phyloP scores from a whole-genome alignment of 352 stramenopile species.

The Blastocystis sp. region DNA sequence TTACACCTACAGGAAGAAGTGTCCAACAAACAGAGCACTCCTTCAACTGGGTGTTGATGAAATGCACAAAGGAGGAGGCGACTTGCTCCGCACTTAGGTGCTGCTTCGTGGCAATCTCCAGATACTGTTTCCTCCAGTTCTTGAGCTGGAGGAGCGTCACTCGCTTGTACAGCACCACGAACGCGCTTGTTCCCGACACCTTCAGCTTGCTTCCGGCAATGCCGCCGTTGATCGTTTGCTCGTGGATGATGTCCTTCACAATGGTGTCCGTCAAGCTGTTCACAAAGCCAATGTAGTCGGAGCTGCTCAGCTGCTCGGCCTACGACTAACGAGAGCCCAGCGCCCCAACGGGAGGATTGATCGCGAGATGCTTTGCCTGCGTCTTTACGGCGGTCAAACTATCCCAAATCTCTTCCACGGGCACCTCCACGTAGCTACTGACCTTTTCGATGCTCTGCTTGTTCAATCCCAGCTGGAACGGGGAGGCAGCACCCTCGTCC shows the following conservation, averaged over 20 bases:
- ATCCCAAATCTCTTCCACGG: conserved; percentile 39
- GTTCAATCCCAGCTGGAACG: conserved; percentile 31
- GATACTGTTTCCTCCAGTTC: conserved; percentile 62
- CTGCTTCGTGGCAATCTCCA: conserved; percentile 41
- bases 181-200: conserved; percentile 14
- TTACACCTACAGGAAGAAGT: not conserved
- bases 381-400: conserved; percentile 44
- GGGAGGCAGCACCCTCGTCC: not conserved
- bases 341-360: conserved; percentile 17
- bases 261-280: conserved; percentile 48
- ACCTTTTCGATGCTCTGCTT: conserved; percentile 32
- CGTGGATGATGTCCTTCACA: conserved; percentile 51
- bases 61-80: conserved; percentile 22
- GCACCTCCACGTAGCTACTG: not conserved
- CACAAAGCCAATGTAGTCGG: conserved; percentile 45
- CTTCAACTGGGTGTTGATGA: conserved; percentile 63
- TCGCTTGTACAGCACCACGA: conserved; percentile 45
- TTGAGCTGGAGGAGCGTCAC: conserved; percentile 54
- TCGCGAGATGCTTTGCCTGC: conserved; percentile 38
- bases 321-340: not conserved
- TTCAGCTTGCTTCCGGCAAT: conserved; percentile 52
- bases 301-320: conserved; percentile 43
- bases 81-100: conserved; percentile 26
- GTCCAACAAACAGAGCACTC: conserved; percentile 34
- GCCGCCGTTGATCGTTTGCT: conserved; percentile 54